Evolutionary conservation across 192 early-diverging fungal genomes (phyloP), one percentile per base, ranked within the genome.

Genomic region (Backusella tarrabulga): DNA sequence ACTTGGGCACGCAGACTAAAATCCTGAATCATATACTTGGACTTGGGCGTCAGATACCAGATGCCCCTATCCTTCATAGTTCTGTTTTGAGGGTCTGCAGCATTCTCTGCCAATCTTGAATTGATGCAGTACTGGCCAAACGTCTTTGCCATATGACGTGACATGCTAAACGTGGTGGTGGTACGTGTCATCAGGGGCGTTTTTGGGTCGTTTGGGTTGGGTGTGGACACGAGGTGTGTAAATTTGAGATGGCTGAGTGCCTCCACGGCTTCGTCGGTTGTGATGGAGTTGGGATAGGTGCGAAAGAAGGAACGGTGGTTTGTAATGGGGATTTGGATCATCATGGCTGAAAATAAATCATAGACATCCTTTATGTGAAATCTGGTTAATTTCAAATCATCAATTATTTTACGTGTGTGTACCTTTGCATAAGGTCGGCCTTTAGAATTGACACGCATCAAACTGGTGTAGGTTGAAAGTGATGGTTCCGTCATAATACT

Each of bases 361-460:
- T 85, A 81, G 3, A 90, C 79, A 72, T 83, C 87, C 89, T 90
- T 2, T 44, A 44, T 44, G 12, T 32, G 32, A 32, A 32, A 32
- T 32, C 32, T 32, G 32, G 32, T 32, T 32, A 32, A 32, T 32
- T 32, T 32, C 32, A 32, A 32, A 32, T 32, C 32, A 32, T 32
- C 32, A 32, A 32, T 32, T 32, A 32, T 69, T 4, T 12, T 32
- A 34, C 1, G 32, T 3, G 29, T 32, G 32, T 32, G 21, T 84
- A 89, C 88, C 87, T 87, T 90, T 19, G 82, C 83, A 76, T 87
- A 88, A 40, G 88, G 86, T 54, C 88, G 81, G 38, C 88, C 88
- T 15, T 82, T 84, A 44, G 79, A 79, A 29, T 83, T 90, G 8
- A 87, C 85, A 56, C 81, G 85, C 87, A 90, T 87, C 67, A 75